phyloP scores from a whole-genome alignment of 306 rosid genomes.

The Prunus mira region DNA sequence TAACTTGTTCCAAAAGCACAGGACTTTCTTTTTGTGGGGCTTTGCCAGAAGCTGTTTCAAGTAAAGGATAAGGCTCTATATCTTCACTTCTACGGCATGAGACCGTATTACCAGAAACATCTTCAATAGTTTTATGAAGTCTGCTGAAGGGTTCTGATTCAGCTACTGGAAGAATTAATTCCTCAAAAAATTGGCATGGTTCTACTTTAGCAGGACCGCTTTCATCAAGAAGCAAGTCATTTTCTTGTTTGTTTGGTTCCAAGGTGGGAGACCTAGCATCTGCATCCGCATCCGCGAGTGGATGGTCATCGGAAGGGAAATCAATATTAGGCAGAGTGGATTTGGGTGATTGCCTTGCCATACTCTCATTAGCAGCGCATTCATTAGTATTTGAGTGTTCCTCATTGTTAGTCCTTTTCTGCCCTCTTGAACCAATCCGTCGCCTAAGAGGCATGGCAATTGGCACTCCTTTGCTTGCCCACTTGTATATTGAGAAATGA shows the following conservation, averaged over 20 bases:
- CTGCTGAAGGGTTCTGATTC: slow-evolving; percentile 27
- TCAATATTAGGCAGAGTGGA: slow-evolving; percentile 15
- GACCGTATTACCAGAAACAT: slow-evolving; percentile 21
- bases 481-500: slow-evolving; percentile 93
- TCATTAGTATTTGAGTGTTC: slow-evolving; percentile 44
- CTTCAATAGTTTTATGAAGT: slow-evolving; percentile 19
- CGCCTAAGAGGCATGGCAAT: slow-evolving; percentile 56
- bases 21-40: slow-evolving; percentile 24
- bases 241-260: slow-evolving; percentile 28
- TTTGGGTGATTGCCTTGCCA: slow-evolving; percentile 24
- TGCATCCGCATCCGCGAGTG: neutral
- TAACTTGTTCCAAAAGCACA: slow-evolving; percentile 20
- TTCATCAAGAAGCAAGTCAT: slow-evolving; percentile 24
- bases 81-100: slow-evolving; percentile 19
- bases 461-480: slow-evolving; percentile 90
- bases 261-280: slow-evolving; percentile 16
- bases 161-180: slow-evolving; percentile 27
- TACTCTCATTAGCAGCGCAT: slow-evolving; percentile 24
- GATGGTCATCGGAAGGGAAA: slow-evolving; percentile 15
- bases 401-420: slow-evolving; percentile 34
- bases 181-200: slow-evolving; percentile 21
- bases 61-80: slow-evolving; percentile 30
- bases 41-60: slow-evolving; percentile 19
- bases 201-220: slow-evolving; percentile 22
- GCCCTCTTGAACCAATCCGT: slow-evolving; percentile 45